Conservation (phyloP, 208 protist species). For the Leishmania amazonensis region DNA sequence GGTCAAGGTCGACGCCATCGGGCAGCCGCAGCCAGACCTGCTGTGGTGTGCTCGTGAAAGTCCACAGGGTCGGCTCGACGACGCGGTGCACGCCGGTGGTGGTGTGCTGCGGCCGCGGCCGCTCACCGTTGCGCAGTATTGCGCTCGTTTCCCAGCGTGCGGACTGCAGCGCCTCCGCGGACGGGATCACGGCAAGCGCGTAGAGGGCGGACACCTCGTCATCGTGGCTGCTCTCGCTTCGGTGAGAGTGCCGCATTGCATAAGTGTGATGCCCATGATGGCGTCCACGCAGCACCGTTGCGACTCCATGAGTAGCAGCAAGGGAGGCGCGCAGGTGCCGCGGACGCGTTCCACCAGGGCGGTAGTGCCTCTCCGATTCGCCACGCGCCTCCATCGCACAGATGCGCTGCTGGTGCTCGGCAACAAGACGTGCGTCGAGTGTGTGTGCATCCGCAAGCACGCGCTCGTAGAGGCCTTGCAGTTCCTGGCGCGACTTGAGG, state of each 20-base stretch:
- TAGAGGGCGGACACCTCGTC: constrained; percentile 3
- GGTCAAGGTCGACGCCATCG: constrained; percentile 29
- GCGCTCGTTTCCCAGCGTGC: constrained; percentile 13
- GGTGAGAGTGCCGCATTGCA: background rate
- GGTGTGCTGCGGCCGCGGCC: background rate
- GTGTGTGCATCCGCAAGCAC: constrained; percentile 10
- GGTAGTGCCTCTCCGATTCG: background rate
- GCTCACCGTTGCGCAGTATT: background rate
- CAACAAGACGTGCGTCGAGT: constrained; percentile 13
- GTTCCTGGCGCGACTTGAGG: constrained; percentile 14
- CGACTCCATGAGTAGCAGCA: background rate
- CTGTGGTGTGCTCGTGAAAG: constrained; percentile 13
- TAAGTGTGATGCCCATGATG: background rate
- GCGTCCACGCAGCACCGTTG: constrained; percentile 6
- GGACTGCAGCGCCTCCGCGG: constrained; percentile 5
- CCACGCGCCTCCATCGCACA: constrained; percentile 1
- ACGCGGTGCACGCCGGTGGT: background rate
- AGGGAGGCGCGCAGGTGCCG: background rate
- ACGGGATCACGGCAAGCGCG: constrained; percentile 16
- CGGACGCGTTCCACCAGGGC: background rate
- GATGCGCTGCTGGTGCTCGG: constrained; percentile 12
- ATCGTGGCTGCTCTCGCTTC: background rate
- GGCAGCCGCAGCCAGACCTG: constrained; percentile 53
- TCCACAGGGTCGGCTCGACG: constrained; percentile 27
- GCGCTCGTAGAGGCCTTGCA: constrained; percentile 22